Evolutionary conservation across 2,329 filamentous ascomycete species (phyloP).

Genomic region (Sclerotinia glacialis): DNA sequence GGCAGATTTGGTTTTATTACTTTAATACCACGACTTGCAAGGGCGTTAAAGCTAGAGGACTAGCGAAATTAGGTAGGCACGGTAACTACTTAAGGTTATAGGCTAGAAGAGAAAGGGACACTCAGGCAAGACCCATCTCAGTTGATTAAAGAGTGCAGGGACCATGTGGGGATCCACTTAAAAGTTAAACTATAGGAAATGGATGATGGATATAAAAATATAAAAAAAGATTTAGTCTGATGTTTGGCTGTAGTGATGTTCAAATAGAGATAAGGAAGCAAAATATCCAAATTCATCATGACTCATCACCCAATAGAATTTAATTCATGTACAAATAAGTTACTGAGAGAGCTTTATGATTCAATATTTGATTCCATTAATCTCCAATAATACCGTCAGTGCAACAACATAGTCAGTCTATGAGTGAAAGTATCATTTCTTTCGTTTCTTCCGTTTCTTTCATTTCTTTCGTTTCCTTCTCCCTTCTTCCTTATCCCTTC

Average conservation of each 20-base stretch:
- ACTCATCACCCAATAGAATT: background rate
- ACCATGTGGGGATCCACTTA: background rate
- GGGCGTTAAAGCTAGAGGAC: conserved; percentile 20
- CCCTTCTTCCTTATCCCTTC: no score
- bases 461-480: no score
- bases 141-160: conserved; percentile 2
- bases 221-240: background rate
- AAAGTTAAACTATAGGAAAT: background rate
- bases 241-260: background rate
- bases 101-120: background rate
- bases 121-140: background rate
- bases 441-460: no score
- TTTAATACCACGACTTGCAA: conserved; percentile 23
- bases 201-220: background rate
- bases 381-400: background rate
- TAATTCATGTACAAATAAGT: background rate
- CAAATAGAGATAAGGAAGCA: background rate
- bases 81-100: conserved; percentile 15
- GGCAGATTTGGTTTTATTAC: conserved; percentile 20
- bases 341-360: background rate
- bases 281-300: background rate
- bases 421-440: background rate
- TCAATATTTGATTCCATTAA: background rate
- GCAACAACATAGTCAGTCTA: background rate
- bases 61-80: conserved; percentile 22